Base-by-base conservation (phyloP, 2,329 filamentous ascomycete genomes). In the Xylariomycetidae sp. region DNA sequence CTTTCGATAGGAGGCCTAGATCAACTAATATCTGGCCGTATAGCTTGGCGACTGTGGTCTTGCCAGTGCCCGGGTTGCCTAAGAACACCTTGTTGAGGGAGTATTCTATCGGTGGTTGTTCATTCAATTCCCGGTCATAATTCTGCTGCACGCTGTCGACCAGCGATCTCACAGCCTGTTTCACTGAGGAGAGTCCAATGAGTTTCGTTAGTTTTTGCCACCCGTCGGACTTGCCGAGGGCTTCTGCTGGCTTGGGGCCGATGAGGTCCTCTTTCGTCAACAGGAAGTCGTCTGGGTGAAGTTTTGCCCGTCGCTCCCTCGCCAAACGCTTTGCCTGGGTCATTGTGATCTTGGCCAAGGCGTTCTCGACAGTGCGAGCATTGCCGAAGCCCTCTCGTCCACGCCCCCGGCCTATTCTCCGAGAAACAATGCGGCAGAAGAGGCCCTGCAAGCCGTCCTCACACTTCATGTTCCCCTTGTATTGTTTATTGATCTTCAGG, bases 331-430 rank as follows among this genome's bases (percentile, higher is more conserved):
- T 27, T 5, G 36, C 31, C 17, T 37, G 25, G 12, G 33, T 18
- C 25, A 16, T 10, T 10, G 30, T 16, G 25, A 30, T 31, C 10
- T 6, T 5, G 5, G 27, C 22, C 4, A 31, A 12, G 6, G 33
- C 17, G 19, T 40, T 40, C 14, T 42, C 37, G 5, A 40, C 26
- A 10, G 37, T 29, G 1, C 84, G 65, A 0, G 84, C 84, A 45
- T 90, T 89, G 0, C 79, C 83, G 39, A 88, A 89, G 0, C 82
- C 82, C 18, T 77, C 70, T 1, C 65, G 65, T 0, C 77, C 81
- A 0, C 83, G 72, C 0, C 72, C 70, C 5, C 27, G 13, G 10
- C 34, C 38, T 10, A 43, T 25, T 1, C 40, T 31, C 15, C 69
- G 62, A 0, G 81, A 81, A 10, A 87, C 57, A 1, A 82, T 64